phyloP scores from a whole-genome alignment of 495 filamentous ascomycete species.

The Friedmanniomyces endolithicus region DNA sequence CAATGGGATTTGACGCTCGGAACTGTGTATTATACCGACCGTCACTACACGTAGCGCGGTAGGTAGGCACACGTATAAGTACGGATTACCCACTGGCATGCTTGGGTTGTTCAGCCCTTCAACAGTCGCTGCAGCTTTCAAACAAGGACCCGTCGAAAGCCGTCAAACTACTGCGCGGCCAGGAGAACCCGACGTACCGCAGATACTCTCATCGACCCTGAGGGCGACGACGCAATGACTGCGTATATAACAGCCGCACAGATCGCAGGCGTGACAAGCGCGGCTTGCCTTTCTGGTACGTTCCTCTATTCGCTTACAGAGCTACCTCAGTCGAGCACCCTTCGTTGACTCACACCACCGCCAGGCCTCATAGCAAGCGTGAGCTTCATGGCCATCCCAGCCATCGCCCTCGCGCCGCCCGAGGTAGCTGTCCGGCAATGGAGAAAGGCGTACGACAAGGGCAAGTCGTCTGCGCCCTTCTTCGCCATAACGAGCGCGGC shows the following conservation, averaged over 20 bases:
- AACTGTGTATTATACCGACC: too few relatives aligned
- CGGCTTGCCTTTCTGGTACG: slow-evolving; percentile 2
- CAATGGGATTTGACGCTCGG: too few relatives aligned
- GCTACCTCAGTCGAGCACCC: neutral
- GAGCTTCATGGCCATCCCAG: neutral
- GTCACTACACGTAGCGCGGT: too few relatives aligned
- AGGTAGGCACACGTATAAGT: too few relatives aligned
- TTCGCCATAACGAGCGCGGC: slow-evolving; percentile 3
- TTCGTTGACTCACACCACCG: neutral
- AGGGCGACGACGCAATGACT: neutral
- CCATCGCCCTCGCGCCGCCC: neutral
- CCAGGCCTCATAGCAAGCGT: neutral
- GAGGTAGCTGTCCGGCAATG: slow-evolving; percentile 6
- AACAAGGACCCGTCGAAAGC: too few relatives aligned
- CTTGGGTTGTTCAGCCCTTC: too few relatives aligned
- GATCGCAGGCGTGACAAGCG: slow-evolving; percentile 1
- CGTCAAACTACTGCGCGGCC: too few relatives aligned
- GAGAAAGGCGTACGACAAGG: neutral
- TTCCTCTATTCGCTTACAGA: too few relatives aligned
- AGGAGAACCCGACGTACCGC: too few relatives aligned
- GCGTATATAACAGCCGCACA: neutral
- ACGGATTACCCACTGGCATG: too few relatives aligned
- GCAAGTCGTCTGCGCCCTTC: neutral
- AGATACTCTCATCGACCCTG: too few relatives aligned
- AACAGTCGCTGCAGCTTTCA: too few relatives aligned